Base-by-base conservation (phyloP, 257 asterid genomes). In the Nemophila menziesii region DNA sequence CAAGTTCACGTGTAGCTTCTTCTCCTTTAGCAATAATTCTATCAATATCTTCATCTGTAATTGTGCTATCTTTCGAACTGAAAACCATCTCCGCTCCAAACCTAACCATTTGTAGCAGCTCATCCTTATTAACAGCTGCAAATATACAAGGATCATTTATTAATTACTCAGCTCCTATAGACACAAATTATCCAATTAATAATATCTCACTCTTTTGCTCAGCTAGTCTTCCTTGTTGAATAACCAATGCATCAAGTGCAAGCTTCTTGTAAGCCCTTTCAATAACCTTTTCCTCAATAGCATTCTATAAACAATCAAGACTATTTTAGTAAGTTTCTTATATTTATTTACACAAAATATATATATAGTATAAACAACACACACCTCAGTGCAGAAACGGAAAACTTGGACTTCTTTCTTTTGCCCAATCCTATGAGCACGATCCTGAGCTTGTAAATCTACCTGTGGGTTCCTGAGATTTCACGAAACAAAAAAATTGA, bases 31-130 rank as follows among this genome's bases (percentile, higher is more conserved):
- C 99, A 66, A 90, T 90, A 33, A 90, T 90, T 48, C 99, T 77
- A 58, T 90, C 99, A 36, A 90, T 85, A 71, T 90, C 99, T 61
- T 90, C 99, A 68, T 90, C 99, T 1, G 99, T 90, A 56, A 90
- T 90, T 14, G 99, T 90, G 73, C 99, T 85, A 67, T 85, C 99
- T 69, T 90, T 90, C 64, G 96, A 85, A 58, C 94, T 85, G 80
- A 90, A 90, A 62, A 90, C 99, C 99, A 90, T 90, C 78, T 85
- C 99, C 52, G 99, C 99, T 60, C 99, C 99, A 71, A 85, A 90
- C 54, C 99, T 75, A 59, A 90, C 96, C 99, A 81, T 90, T 68
- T 90, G 96, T 49, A 90, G 82, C 61, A 90, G 78, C 63, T 90
- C 99, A 58, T 85, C 99, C 69, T 90, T 90, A 54, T 90, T 90